Base-by-base conservation (phyloP, 176 grass and related monocot species). In the bread wheat (Triticum aestivum) region DNA sequence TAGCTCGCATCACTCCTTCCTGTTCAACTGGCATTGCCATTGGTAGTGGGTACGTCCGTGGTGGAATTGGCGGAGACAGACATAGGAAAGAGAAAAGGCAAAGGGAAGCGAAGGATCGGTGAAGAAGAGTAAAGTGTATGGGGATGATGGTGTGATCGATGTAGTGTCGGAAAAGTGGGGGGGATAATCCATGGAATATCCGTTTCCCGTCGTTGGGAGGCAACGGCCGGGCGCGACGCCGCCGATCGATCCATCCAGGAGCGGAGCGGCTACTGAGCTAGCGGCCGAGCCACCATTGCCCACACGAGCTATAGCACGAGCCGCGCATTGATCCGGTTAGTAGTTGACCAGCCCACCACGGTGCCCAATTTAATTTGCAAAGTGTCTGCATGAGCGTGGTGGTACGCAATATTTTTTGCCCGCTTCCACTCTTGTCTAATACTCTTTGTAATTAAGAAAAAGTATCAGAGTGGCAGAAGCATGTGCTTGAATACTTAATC, bases 181-280 rank as follows among this genome's bases (percentile, higher is more conserved):
- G 62, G 81, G 68, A 73, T 83, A 61, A 83, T 83, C 24, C 68
- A 17, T 39, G 34, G 81, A 83, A 83, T 83, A 83, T 83, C 51
- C 68, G 26, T 26, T 42, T 61, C 1, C n/a, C 33, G 0, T 26
- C 13, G 6, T 2, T 47, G n/a, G 71, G 39, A 77, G 47, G 15
- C 45, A 52, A 49, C 73, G 69, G 66, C 33, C 34, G 17, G 9
- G 13, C 12, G 39, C 6, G 21, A 39, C 38, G 70, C 2, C 70
- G 70, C 41, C 72, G 72, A 24, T 44, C 51, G 49, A 52, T 52
- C 49, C 49, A 17, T 52, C 15, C 5, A 18, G 51, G 51, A 54
- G 51, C 51, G 51, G 14, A 52, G 49, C 49, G 14, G 49, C 13
- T 17, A 2, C 49, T 15, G 4, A 4, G 49, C 49, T 52, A 52